phyloP scores from a whole-genome alignment of 805 yeast species.

The Maudiozyma barnettii region DNA sequence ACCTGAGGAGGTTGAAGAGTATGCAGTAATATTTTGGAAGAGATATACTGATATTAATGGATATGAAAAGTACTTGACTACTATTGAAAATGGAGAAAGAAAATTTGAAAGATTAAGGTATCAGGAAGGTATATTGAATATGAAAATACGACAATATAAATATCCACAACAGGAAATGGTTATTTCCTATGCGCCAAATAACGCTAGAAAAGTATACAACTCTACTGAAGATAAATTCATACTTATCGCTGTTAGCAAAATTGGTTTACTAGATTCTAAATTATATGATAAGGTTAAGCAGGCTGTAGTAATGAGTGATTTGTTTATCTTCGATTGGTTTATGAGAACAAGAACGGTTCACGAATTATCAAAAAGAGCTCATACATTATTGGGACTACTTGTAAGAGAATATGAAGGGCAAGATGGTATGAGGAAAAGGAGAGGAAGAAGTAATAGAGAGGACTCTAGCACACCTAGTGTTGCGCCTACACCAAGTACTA shows the following conservation, averaged over 20 bases:
- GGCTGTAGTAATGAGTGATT: constrained; percentile 48
- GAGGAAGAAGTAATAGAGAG: constrained; percentile 13
- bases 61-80: constrained; percentile 58
- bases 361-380: constrained; percentile 61
- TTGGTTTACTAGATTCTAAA: constrained; percentile 52
- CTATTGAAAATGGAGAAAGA: constrained; percentile 65
- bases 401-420: constrained; percentile 63
- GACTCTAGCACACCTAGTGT: constrained; percentile 11
- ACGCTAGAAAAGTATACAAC: constrained; percentile 65
- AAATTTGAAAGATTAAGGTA: constrained; percentile 44
- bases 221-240: constrained; percentile 63
- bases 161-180: constrained; percentile 54
- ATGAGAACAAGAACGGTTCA: constrained; percentile 61
- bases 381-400: constrained; percentile 56
- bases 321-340: constrained; percentile 67
- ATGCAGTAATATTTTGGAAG: constrained; percentile 56
- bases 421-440: constrained; percentile 40
- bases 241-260: constrained; percentile 48
- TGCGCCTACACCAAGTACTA: neutral
- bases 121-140: constrained; percentile 47
- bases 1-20: constrained; percentile 48
- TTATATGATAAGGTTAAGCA: constrained; percentile 56
- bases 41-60: constrained; percentile 55
- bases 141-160: constrained; percentile 43
- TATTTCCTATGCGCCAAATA: constrained; percentile 74